Conservation (phyloP, 108 stramenopile genomes). For the Fragilariopsis cylindrus region DNA sequence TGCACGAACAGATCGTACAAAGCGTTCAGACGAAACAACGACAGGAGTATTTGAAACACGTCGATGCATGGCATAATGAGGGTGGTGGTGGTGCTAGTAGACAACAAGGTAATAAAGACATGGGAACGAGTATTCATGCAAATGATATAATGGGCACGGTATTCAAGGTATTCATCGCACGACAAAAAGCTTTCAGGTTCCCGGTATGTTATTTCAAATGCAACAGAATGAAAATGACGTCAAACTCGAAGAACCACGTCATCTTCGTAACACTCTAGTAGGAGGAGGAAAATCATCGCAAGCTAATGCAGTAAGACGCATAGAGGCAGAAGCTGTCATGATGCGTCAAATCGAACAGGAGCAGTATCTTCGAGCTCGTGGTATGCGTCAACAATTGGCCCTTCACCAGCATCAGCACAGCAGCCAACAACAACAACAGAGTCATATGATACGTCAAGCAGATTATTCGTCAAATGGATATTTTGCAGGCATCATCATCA, state of each 20-base stretch:
- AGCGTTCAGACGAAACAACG: slow-evolving; percentile 1
- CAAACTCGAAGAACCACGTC: not conserved
- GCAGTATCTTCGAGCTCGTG: slow-evolving; percentile 5
- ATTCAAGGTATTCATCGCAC: not conserved
- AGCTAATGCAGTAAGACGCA: not conserved
- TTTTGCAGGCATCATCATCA: slow-evolving; percentile 13
- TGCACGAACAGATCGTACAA: not conserved
- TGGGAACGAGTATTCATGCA: not conserved
- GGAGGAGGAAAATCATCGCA: not conserved
- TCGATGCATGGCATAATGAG: not conserved
- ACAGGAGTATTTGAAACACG: not conserved
- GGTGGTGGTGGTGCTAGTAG: no score
- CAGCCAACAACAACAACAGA: slow-evolving; percentile 6
- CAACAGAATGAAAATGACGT: not conserved
- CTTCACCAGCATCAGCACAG: not conserved
- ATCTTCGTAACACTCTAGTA: not conserved
- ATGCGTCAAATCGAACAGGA: slow-evolving; percentile 7
- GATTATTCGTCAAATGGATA: slow-evolving; percentile 18
- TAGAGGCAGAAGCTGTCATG: not conserved
- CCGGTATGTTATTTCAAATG: not conserved
- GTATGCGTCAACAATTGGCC: not conserved
- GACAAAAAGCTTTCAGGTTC: not conserved
- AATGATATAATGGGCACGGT: not conserved
- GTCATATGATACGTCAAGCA: not conserved
- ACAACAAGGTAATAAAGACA: not conserved